Evolutionary conservation across 2,329 filamentous ascomycete species (phyloP), one percentile per base, ranked within the genome.

Genomic region (Curvularia sp.): DNA sequence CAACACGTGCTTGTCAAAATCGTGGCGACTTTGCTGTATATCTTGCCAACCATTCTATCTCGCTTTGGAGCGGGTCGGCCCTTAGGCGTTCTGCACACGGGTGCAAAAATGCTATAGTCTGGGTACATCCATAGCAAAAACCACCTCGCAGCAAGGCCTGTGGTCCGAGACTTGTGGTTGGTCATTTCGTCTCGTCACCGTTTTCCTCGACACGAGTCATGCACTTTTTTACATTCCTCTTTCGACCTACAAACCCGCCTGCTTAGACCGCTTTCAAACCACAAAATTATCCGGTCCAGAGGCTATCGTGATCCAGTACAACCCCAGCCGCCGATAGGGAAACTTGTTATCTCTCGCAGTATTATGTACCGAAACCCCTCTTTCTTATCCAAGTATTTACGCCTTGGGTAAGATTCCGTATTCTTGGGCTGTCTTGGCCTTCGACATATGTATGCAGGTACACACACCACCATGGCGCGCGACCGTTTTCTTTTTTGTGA

Each of bases 241-340:
- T 57, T 44, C n/a, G 49, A 31, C 38, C 9, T n/a, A 20, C 35
- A 31, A 42, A 28, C 51, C 49, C 49, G 30, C 28, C 28, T 54
- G 18, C 44, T 30, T 44, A 26, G 9, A n/a, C 31, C 48, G 24
- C 28, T 10, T 10, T 10, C 41, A 52, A 52, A 22, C 10, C 22
- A 33, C 10, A 47, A 57, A 53, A 57, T 57, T 18, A 49, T 57
- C 49, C 55, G 49, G 49, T 15, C 49, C 47, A 44, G 26, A 53
- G 41, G 42, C 43, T 18, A 22, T 28, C 35, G 13, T 15, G 33
- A 49, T 50, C 20, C 18, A 18, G 18, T 51, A 39, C 46, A 46
- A 28, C 26, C 15, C 22, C 55, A 54, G 49, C 12, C 3, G 44
- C 44, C 44, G 44, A 55, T 38, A 26, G 20, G 20, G 39, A 46